Percentiles rank a stretch among this genome's conserved stretches.
Evolutionary conservation across 441 rosid species (phyloP).

Genomic region (Melastoma candidum): DNA sequence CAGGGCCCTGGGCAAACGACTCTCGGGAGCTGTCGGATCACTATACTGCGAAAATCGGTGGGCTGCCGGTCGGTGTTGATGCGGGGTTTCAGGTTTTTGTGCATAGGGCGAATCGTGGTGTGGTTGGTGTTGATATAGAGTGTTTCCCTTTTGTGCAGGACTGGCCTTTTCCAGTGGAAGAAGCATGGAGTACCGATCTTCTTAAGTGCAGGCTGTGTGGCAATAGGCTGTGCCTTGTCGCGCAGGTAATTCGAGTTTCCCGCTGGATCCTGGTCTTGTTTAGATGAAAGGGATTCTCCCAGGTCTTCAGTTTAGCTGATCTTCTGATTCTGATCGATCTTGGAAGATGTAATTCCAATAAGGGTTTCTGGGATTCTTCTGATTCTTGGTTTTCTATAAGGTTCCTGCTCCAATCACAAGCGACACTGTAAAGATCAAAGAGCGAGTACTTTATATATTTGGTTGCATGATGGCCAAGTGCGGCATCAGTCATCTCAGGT

Average conservation of each 20-base stretch:
- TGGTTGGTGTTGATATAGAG: neutral
- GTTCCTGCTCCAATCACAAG: conserved; percentile 65
- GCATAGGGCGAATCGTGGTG: neutral
- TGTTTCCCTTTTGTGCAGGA: conserved; percentile 34
- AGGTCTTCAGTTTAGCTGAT: neutral
- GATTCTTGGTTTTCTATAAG: conserved; percentile 18
- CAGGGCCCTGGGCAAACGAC: conserved; percentile 77
- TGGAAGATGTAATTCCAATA: neutral
- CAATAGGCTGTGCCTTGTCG: conserved; percentile 52
- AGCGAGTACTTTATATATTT: conserved; percentile 59
- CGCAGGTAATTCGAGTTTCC: conserved; percentile 37
- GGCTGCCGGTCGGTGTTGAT: conserved; percentile 51
- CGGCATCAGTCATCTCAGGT: conserved; percentile 55
- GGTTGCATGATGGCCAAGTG: conserved; percentile 55
- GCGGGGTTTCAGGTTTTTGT: neutral
- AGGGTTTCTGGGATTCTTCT: too few relatives aligned
- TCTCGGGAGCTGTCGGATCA: conserved; percentile 61
- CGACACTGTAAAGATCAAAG: conserved; percentile 32
- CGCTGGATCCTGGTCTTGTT: too few relatives aligned
- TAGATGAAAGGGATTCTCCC: too few relatives aligned
- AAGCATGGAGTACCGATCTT: conserved; percentile 22
- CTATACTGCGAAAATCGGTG: conserved; percentile 73
- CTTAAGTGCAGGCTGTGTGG: conserved; percentile 51
- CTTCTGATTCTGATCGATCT: neutral
- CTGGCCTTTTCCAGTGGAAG: conserved; percentile 57